phyloP scores from a whole-genome alignment of 257 asterid genomes.

The Avicennia marina region DNA sequence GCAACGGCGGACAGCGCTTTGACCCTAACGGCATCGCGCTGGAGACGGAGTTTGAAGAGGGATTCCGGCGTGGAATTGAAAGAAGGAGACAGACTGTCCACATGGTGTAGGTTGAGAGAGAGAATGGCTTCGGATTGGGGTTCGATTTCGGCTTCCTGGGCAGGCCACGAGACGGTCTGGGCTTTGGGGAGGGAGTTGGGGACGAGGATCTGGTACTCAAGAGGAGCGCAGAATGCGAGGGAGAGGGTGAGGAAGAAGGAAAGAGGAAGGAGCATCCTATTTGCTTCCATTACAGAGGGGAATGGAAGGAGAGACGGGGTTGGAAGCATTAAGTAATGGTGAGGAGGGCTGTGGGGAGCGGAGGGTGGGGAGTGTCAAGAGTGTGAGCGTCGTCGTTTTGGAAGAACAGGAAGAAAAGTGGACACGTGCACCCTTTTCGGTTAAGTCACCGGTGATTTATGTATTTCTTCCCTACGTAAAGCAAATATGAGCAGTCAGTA shows the following conservation, averaged over 20 bases:
- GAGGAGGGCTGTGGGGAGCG: too few species aligned
- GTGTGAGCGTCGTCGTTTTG: too few species aligned
- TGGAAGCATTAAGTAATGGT: too few species aligned
- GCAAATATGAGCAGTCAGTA: too few species aligned
- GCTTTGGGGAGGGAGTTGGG: conserved; percentile 53
- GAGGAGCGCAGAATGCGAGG: conserved; percentile 24
- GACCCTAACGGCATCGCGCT: conserved; percentile 58
- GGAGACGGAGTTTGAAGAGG: conserved; percentile 64
- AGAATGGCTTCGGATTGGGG: conserved; percentile 19
- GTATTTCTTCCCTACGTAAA: too few species aligned
- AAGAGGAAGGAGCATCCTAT: conserved; percentile 7
- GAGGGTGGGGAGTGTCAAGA: too few species aligned
- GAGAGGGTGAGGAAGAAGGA: conserved; percentile 16
- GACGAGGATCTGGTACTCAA: conserved; percentile 33
- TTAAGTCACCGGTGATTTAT: too few species aligned
- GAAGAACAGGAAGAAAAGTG: too few species aligned
- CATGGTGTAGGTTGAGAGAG: conserved; percentile 51
- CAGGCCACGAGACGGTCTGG: conserved; percentile 28
- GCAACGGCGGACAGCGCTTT: conserved; percentile 26
- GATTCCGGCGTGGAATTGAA: conserved; percentile 44
- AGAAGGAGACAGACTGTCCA: conserved; percentile 48
- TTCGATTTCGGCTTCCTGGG: conserved; percentile 17
- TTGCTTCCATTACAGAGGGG: conserved; percentile 21
- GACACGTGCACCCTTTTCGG: too few species aligned
- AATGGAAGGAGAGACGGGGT: conserved; percentile 11